These are phyloP conservation scores for Lepidium africanum DNA, from an alignment of 345 rosid species.

Conservation along the genomic window DNA sequence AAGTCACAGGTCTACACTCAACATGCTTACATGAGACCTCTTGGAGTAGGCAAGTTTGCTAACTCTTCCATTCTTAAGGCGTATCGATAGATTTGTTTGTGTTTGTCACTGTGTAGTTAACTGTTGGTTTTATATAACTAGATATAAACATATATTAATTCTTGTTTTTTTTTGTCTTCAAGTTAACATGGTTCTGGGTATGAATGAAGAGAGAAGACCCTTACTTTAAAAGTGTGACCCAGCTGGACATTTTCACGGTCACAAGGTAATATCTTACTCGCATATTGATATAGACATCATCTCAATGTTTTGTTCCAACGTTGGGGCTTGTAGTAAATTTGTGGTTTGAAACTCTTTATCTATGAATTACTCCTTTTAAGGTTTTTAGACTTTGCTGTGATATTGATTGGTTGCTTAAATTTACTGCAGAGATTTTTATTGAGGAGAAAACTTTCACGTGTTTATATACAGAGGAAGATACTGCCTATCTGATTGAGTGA, in stretches of 20 bases:
- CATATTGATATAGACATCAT: neutral
- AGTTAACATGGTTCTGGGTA: conserved; percentile 97
- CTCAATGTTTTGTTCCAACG: too few relatives aligned
- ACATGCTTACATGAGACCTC: conserved; percentile 99
- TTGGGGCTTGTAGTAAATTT: too few relatives aligned
- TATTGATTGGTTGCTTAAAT: conserved; percentile 1
- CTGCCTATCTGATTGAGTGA: conserved; percentile 82
- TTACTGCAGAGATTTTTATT: conserved; percentile 65
- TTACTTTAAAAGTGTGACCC: conserved; percentile 95
- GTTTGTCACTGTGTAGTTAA: neutral
- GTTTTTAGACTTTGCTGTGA: neutral
- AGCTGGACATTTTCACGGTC: conserved; percentile 96
- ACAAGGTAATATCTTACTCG: conserved; percentile 52
- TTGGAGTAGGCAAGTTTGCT: conserved; percentile 78
- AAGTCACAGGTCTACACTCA: conserved; percentile 98
- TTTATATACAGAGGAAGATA: conserved; percentile 60
- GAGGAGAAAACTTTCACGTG: conserved; percentile 74
- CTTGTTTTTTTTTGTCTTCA: neutral
- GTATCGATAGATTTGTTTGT: neutral
- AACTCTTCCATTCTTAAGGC: neutral
- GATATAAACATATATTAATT: neutral
- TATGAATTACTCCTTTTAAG: too few relatives aligned
- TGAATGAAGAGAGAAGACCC: conserved; percentile 94
- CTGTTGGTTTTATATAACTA: neutral
- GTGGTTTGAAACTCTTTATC: too few relatives aligned